Conservation (phyloP, 2,329 filamentous ascomycete genomes). For the Torrubiella hemipterigena region DNA sequence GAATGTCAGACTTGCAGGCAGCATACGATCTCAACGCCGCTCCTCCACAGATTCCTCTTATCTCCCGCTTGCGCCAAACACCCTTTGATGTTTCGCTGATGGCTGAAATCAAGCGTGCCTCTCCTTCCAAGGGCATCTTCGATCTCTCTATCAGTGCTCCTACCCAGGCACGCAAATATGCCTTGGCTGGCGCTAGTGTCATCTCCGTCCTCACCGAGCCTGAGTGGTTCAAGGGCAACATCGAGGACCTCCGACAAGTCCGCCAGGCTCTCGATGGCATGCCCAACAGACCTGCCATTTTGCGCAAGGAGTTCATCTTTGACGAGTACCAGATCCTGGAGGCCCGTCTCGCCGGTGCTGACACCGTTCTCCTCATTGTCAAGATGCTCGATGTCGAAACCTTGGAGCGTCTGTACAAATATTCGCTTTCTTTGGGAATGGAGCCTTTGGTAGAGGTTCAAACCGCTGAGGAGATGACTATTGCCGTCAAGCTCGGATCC, state of each 20-base stretch:
- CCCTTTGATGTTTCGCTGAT: slow-evolving; percentile 85
- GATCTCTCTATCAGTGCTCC: slow-evolving; percentile 79
- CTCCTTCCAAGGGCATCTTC: slow-evolving; percentile 92
- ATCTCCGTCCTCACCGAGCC: slow-evolving; percentile 98
- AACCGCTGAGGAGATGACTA: slow-evolving; percentile 83
- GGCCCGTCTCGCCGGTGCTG: slow-evolving; percentile 81
- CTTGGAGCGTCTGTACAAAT: slow-evolving; percentile 70
- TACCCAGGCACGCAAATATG: slow-evolving; percentile 81
- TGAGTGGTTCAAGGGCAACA: slow-evolving; percentile 97
- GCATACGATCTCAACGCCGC: slow-evolving; percentile 76
- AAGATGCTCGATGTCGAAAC: slow-evolving; percentile 83
- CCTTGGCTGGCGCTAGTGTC: slow-evolving; percentile 84
- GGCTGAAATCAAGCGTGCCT: slow-evolving; percentile 95
- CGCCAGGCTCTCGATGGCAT: slow-evolving; percentile 82
- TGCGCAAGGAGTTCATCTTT: slow-evolving; percentile 96
- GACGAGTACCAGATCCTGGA: slow-evolving; percentile 98
- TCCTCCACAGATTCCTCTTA: slow-evolving; percentile 72
- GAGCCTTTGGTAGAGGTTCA: slow-evolving; percentile 96
- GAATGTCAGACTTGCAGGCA: slow-evolving; percentile 72
- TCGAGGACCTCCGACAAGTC: slow-evolving; percentile 82
- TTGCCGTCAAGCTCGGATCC: slow-evolving; percentile 73
- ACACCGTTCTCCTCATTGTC: slow-evolving; percentile 90
- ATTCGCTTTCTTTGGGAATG: slow-evolving; percentile 86
- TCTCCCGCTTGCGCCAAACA: slow-evolving; percentile 66
- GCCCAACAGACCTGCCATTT: slow-evolving; percentile 80